phyloP scores from a whole-genome alignment of 768 basidiomycete species.

The Boletus speciosus region DNA sequence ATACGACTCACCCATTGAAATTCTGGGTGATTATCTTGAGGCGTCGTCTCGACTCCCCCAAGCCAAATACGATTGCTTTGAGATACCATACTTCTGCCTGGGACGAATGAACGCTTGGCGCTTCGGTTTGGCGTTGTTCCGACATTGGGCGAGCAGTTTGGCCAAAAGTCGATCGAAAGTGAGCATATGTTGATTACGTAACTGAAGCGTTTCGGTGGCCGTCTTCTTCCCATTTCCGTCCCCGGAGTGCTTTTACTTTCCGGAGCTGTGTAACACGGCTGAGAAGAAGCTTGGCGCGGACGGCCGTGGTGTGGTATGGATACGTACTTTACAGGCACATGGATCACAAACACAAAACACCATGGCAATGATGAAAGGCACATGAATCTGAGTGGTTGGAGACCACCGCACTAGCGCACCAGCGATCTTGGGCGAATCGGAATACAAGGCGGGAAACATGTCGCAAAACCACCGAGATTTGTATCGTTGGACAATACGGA shows the following conservation, averaged over 20 bases:
- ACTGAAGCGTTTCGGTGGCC: neutral
- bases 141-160: slow-evolving; percentile 16
- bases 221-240: neutral
- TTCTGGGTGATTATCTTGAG: slow-evolving; percentile 78
- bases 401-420: neutral
- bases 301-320: neutral
- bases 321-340: neutral
- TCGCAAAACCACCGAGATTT: neutral
- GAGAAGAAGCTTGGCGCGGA: no score
- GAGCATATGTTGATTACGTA: neutral
- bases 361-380: neutral
- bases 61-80: slow-evolving; percentile 58
- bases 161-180: neutral
- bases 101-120: slow-evolving; percentile 21
- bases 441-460: neutral
- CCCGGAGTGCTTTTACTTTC: no score
- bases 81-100: slow-evolving; percentile 70
- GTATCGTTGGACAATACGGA: neutral
- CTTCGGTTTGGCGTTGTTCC: slow-evolving; percentile 10
- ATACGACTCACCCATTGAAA: slow-evolving; percentile 65
- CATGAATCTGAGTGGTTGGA: neutral
- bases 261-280: neutral
- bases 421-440: no score
- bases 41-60: slow-evolving; percentile 25
- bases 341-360: neutral